Conservation (phyloP, 352 stramenopile species). For the Phytopythium oedochilum region DNA sequence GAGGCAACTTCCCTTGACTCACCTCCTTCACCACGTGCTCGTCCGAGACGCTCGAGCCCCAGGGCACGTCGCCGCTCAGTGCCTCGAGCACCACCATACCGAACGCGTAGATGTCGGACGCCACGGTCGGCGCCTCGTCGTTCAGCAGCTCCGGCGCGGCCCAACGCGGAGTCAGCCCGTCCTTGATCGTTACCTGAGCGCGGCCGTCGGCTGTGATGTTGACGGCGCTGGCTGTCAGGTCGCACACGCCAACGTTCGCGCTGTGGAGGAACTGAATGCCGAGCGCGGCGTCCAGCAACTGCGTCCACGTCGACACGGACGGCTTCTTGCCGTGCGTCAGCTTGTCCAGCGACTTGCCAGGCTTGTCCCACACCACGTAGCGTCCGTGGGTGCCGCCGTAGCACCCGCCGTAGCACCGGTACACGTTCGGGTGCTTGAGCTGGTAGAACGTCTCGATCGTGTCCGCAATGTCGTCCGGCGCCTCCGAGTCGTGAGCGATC, state of each 20-base stretch:
- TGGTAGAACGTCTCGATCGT: slow-evolving; percentile 4
- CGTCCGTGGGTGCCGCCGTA: neutral
- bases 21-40: slow-evolving; percentile 32
- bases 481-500: neutral
- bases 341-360: slow-evolving; percentile 1
- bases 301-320: neutral
- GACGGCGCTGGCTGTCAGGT: neutral
- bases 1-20: slow-evolving; percentile 30
- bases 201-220: neutral
- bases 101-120: slow-evolving; percentile 1
- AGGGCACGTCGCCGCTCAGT: slow-evolving; percentile 1
- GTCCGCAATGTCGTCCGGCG: neutral
- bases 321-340: slow-evolving; percentile 1
- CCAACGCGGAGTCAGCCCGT: neutral
- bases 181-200: slow-evolving; percentile 3
- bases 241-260: neutral
- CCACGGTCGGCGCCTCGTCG: neutral
- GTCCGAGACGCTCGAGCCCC: slow-evolving; percentile 20
- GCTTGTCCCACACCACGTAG: neutral
- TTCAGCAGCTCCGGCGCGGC: slow-evolving; percentile 2
- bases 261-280: neutral
- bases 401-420: slow-evolving; percentile 2
- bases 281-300: neutral
- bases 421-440: slow-evolving; percentile 4
- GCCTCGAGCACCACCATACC: slow-evolving; percentile 4